A percentile compares a stretch with the other conserved stretches of the same genome.
Conservation (phyloP, 2,329 filamentous ascomycete species). For the Lomentospora prolificans region DNA sequence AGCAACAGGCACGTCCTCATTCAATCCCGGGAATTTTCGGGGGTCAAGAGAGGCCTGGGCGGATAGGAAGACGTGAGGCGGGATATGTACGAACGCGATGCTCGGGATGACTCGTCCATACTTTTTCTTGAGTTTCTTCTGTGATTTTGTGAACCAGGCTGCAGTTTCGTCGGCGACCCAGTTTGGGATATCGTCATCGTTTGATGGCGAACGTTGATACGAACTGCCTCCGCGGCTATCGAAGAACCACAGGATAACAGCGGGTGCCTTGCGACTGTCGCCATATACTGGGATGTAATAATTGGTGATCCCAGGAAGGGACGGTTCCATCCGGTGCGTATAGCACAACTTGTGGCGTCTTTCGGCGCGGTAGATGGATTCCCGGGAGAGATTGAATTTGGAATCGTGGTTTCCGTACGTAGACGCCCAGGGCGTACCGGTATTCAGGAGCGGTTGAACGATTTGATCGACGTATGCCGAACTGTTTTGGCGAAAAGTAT, state of each 20-base stretch:
- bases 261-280: slow-evolving; percentile 15
- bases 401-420: slow-evolving; percentile 66
- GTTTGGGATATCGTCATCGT: slow-evolving; percentile 18
- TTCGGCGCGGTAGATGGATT: slow-evolving; percentile 21
- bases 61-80: slow-evolving; percentile 20
- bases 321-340: slow-evolving; percentile 8
- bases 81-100: slow-evolving; percentile 40
- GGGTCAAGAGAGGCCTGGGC: slow-evolving; percentile 18
- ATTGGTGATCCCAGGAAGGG: slow-evolving; percentile 30
- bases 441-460: slow-evolving; percentile 45
- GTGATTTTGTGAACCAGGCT: slow-evolving; percentile 31
- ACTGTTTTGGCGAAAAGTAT: slow-evolving; percentile 41
- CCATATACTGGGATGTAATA: slow-evolving; percentile 32
- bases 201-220: slow-evolving; percentile 26
- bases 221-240: slow-evolving; percentile 51
- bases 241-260: slow-evolving; percentile 60
- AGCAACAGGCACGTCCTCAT: slow-evolving; percentile 17
- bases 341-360: slow-evolving; percentile 20
- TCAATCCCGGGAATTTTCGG: slow-evolving; percentile 23
- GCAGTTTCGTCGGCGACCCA: slow-evolving; percentile 37
- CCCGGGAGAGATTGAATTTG: slow-evolving; percentile 44
- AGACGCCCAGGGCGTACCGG: slow-evolving; percentile 51
- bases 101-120: slow-evolving; percentile 27
- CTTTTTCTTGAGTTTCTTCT: slow-evolving; percentile 17
- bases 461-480: slow-evolving; percentile 50